Evolutionary conservation across 176 grass and related monocot genomes (phyloP).

Genomic region (bread wheat (Triticum aestivum)): IWGSC_CS_RefSeq_v2.1 NC_057802.1:371089766-371090265

Average conservation of each 20-base stretch:
- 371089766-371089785: conserved; percentile 10
- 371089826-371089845: conserved; percentile 95
- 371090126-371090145: not conserved
- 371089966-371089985: conserved; percentile 96
- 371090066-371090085: conserved; percentile 96
- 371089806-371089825: conserved; percentile 26
- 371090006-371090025: conserved; percentile 98
- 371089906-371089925: conserved; percentile 87
- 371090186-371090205: conserved; percentile 12
- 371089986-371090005: conserved; percentile 99
- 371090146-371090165: conserved; percentile 14
- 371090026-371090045: conserved; percentile 96
- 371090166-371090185: conserved; percentile 5
- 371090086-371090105: conserved; percentile 92
- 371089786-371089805: conserved; percentile 8
- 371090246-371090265: conserved; percentile 93
- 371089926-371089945: conserved; percentile 99
- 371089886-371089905: conserved; percentile 89
- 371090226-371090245: conserved; percentile 91
- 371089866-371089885: conserved; percentile 98
- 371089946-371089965: conserved; percentile 97
- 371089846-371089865: conserved; percentile 98
- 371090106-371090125: conserved; percentile 20
- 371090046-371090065: conserved; percentile 96
- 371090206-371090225: conserved; percentile 88